Evolutionary conservation across 1,139 yeast species (phyloP).

Genomic region (Cylindricascospora bacillispora): DNA sequence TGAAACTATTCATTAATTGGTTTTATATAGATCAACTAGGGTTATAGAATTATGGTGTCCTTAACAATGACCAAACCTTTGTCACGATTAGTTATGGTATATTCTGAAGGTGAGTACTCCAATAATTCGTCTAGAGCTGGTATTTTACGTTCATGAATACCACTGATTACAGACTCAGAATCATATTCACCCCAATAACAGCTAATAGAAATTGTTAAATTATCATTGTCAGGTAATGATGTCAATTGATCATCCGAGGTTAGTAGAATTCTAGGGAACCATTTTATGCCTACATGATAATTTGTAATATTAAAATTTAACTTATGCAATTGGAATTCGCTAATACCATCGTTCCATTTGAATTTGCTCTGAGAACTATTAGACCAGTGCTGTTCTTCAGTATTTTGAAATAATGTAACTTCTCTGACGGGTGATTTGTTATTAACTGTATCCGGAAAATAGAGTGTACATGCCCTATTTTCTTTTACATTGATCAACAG

Average conservation of each 20-base stretch:
- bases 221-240: constrained; percentile 29
- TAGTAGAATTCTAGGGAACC: constrained; percentile 55
- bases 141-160: constrained; percentile 30
- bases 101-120: constrained; percentile 50
- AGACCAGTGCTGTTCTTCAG: too few species aligned
- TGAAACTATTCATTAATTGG: too few species aligned
- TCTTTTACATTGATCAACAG: constrained; percentile 44
- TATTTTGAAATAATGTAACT: constrained; percentile 37
- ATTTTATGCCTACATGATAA: constrained; percentile 56
- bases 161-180: constrained; percentile 29
- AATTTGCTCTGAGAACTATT: constrained; percentile 19
- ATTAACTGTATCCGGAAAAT: constrained; percentile 37
- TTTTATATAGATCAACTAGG: too few species aligned
- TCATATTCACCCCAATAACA: constrained; percentile 72
- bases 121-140: constrained; percentile 63
- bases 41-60: constrained; percentile 14
- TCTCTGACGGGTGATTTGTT: constrained; percentile 48
- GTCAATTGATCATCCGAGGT: constrained; percentile 33
- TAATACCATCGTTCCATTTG: constrained; percentile 49
- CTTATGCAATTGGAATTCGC: constrained; percentile 49
- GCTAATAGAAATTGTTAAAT: constrained; percentile 42
- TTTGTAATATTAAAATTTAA: constrained; percentile 41
- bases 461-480: constrained; percentile 50
- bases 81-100: constrained; percentile 51
- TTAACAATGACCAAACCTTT: constrained; percentile 53